Base-by-base conservation (phyloP, 768 basidiomycete species). In the Amanita polypyramis region DNA sequence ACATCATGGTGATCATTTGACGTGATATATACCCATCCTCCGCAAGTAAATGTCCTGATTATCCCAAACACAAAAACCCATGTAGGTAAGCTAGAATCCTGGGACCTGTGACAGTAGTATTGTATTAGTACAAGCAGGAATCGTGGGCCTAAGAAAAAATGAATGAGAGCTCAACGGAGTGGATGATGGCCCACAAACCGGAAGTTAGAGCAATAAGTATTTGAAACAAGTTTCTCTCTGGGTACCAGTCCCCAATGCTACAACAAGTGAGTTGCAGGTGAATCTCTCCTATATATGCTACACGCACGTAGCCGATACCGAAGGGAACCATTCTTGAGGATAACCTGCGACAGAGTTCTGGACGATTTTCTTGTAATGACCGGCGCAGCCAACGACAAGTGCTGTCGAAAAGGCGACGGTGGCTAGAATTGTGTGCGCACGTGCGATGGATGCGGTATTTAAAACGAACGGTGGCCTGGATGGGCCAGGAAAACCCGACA, bases 11-110 rank as follows among this genome's bases (percentile, higher is more conserved):
- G 75, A 59, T 94, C 91, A 44, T 67, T 78, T 2, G 86, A 87
- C 0, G 92, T 93, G 57, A 94, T 79, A 56, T 81, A 95, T 23
- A 93, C 88, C 91, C 91, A 95, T 21, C 92, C 90, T 27, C 88
- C 92, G 56, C 91, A 94, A 2, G 78, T 73, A 27, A 94, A 61
- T 0, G 91, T 91, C 50, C 91, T 72, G 14, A 86, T 59, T 17
- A 90, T 53, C 0, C 89, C 89, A 33, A 72, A 65, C 7, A 78
- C 54, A 30, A 83, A 73, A 15, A 90, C 67, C 41, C 80, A 54
- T 7, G 63, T 66, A 0, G 82, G 70, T 9, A 77, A 65, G 41
- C 53, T 61, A 4, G 76, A 73, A 5, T 58, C 52, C 5, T 62
- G 52, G 0, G 70, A 62, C 38, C 72, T 68, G 40, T 78, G 70